phyloP scores from a whole-genome alignment of 768 basidiomycete genomes.

The Leccinum imitatum region DNA sequence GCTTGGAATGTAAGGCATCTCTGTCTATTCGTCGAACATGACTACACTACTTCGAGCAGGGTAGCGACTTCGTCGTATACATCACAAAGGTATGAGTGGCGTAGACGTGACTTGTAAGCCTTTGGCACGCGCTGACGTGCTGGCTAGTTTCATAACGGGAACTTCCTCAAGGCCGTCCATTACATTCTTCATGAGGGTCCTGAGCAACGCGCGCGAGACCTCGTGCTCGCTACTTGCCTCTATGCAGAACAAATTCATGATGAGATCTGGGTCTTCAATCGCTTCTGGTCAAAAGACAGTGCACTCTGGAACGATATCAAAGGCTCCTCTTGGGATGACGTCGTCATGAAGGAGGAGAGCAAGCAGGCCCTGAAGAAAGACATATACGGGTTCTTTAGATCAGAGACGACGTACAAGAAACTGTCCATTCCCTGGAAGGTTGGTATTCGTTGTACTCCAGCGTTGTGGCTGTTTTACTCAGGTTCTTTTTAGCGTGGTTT shows the following conservation, averaged over 20 bases:
- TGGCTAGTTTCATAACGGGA: conserved; percentile 31
- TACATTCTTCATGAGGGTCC: conserved; percentile 63
- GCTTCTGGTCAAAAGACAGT: conserved; percentile 63
- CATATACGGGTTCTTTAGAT: conserved; percentile 76
- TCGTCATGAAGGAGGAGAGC: conserved; percentile 68
- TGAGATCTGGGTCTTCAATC: conserved; percentile 78
- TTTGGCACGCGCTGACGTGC: conserved; percentile 1
- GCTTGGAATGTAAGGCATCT: conserved; percentile 54
- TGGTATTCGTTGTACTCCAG: background rate
- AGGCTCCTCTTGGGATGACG: conserved; percentile 70
- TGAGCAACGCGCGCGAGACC: conserved; percentile 49
- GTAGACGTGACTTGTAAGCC: background rate
- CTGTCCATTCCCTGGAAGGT: conserved; percentile 86
- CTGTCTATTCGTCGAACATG: background rate
- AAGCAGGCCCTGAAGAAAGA: conserved; percentile 72
- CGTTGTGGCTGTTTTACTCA: background rate
- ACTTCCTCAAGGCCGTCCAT: conserved; percentile 30
- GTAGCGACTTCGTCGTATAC: conserved; percentile 57
- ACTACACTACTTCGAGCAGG: conserved; percentile 32
- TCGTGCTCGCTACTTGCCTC: conserved; percentile 53
- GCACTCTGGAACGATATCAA: conserved; percentile 61
- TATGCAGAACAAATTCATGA: conserved; percentile 56
- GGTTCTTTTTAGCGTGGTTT: conserved; percentile 58
- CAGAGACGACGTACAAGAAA: conserved; percentile 69
- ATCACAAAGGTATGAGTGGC: conserved; percentile 42